Evolutionary conservation across 805 yeast species (phyloP).

Genomic region (Candida berthetii): DNA sequence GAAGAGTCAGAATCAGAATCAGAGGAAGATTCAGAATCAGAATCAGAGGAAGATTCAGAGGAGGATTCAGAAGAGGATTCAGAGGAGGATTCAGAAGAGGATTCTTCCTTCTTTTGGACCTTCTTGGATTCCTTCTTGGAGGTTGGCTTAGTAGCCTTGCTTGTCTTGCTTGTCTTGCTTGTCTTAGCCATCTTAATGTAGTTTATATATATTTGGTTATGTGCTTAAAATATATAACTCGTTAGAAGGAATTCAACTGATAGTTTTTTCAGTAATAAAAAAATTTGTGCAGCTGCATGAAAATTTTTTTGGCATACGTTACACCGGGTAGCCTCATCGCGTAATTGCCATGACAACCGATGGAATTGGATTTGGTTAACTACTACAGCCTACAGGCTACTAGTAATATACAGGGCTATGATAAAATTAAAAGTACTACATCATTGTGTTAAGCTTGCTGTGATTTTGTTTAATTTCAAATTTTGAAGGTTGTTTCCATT

Average conservation of each 20-base stretch:
- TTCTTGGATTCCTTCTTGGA: conserved; percentile 19
- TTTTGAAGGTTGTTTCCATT: too few species aligned
- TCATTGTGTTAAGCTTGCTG: too few species aligned
- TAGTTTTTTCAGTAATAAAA: not conserved
- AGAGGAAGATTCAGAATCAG: conserved; percentile 21
- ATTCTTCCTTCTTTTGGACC: conserved; percentile 13
- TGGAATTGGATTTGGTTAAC: too few species aligned
- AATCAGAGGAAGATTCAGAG: conserved; percentile 20
- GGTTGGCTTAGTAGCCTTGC: conserved; percentile 15
- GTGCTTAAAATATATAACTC: not conserved
- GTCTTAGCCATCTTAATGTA: conserved; percentile 12
- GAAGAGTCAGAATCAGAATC: conserved; percentile 16
- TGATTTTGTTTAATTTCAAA: too few species aligned
- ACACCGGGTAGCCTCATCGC: conserved; percentile 1
- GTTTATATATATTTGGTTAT: not conserved
- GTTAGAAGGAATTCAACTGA: not conserved
- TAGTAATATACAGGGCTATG: too few species aligned
- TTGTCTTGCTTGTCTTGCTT: conserved; percentile 3
- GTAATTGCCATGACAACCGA: not conserved
- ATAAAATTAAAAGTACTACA: too few species aligned
- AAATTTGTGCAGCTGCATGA: conserved; percentile 1
- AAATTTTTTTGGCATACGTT: not conserved
- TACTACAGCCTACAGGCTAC: too few species aligned
- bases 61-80: conserved; percentile 16
- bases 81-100: conserved; percentile 19